Base-by-base conservation (phyloP, 2,329 filamentous ascomycete genomes). In the Cladophialophora carrionii region DNA sequence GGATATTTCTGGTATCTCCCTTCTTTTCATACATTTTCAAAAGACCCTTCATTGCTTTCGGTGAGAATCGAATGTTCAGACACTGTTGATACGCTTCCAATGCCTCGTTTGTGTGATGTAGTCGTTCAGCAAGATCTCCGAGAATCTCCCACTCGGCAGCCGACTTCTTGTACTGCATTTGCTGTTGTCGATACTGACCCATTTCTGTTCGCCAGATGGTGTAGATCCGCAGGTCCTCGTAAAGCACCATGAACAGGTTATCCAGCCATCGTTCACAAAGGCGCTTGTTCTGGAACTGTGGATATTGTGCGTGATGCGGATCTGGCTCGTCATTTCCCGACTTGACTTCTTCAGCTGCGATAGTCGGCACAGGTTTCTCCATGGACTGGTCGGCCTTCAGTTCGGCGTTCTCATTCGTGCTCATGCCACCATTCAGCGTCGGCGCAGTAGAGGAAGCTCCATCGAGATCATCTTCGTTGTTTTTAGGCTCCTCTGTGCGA, bases 181-280 rank as follows among this genome's bases (percentile, higher is more conserved):
- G 90, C 77, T 98, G 94, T 61, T 94, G 91, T 24, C 91, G 89
- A 76, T 93, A 97, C 76, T 98, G 94, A 0, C 92, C 91, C 87
- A 98, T 95, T 77, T 99, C 95, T 0, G 95, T 98, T 63, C 95
- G 89, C 95, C 95, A 99, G 77, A 99, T 99, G 12, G 95, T 99
- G 82, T 99, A 99, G 53, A 99, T 94, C 57, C 95, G 91, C 20
- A 99, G 85, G 74, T 99, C 95, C 77, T 99, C 95, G 76, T 99
- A 99, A 2, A 99, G 84, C 0, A 98, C 95, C 95, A 99, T 99
- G 81, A 99, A 99, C 24, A 99, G 84, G 73, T 96, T 98, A 78
- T 99, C 95, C 2, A 99, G 85, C 95, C 95, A 99, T 71, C 95
- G 88, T 78, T 99, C 95, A 74, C 95, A 99, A 0, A 99, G 86